phyloP scores from a whole-genome alignment of 2,329 filamentous ascomycete genomes.

The Cephalotrichum gorgonifer region DNA sequence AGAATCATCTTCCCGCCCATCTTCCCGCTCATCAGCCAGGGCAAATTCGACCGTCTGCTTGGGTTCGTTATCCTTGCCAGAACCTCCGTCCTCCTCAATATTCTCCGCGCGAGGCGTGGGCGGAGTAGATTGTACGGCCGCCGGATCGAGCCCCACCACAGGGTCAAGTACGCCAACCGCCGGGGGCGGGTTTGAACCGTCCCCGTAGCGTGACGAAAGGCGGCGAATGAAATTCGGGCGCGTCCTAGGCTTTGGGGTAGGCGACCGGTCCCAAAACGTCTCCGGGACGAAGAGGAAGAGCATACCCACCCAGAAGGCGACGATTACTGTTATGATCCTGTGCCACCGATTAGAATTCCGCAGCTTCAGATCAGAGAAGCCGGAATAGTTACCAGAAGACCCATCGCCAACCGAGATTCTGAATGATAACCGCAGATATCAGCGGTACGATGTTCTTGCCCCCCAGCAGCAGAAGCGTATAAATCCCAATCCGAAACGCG shows the following conservation, averaged over 20 bases:
- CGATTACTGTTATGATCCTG: conserved; percentile 74
- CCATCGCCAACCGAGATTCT: conserved; percentile 75
- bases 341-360: conserved; percentile 7
- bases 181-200: too few species aligned
- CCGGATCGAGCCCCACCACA: background rate
- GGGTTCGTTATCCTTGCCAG: background rate
- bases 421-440: conserved; percentile 76
- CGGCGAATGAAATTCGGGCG: conserved; percentile 36
- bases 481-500: conserved; percentile 86
- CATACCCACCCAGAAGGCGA: conserved; percentile 57
- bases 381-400: conserved; percentile 67
- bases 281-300: conserved; percentile 90
- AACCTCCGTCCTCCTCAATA: background rate
- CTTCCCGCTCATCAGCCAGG: background rate
- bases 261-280: conserved; percentile 88
- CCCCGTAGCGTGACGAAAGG: conserved; percentile 30
- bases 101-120: too few species aligned
- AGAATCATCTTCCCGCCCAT: background rate
- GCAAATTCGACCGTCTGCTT: background rate
- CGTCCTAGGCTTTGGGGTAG: conserved; percentile 30
- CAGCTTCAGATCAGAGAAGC: conserved; percentile 6
- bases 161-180: too few species aligned
- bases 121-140: background rate
- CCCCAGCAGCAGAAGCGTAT: conserved; percentile 77
- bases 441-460: conserved; percentile 87